These are phyloP conservation scores for Paramecium caudatum DNA, from an alignment of 73 alveolate species.

Conservation along the genomic window DNA sequence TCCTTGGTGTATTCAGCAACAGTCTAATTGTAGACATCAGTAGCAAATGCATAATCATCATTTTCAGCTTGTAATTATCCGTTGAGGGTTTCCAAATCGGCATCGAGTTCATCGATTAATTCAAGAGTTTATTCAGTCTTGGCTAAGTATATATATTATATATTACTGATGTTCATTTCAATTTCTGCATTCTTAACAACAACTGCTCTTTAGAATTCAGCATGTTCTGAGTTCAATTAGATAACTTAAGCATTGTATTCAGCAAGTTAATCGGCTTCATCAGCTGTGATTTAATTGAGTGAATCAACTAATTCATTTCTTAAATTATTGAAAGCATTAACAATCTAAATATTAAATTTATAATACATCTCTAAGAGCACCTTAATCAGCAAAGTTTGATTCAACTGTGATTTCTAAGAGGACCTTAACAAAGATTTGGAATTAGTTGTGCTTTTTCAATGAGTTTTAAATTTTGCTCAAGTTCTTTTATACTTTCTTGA, in stretches of 20 bases:
- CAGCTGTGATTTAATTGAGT: slow-evolving; percentile 62
- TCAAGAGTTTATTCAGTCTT: slow-evolving; percentile 36
- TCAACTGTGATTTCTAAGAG: slow-evolving; percentile 52
- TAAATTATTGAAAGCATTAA: slow-evolving; percentile 45
- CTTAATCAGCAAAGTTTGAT: slow-evolving; percentile 64
- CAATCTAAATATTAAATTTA: not conserved
- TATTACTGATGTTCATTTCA: slow-evolving; percentile 38
- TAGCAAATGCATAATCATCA: slow-evolving; percentile 65
- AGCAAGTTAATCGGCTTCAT: slow-evolving; percentile 5
- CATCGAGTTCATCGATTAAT: slow-evolving; percentile 30
- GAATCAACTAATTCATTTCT: slow-evolving; percentile 62
- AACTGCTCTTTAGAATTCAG: slow-evolving; percentile 72
- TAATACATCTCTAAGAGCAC: slow-evolving; percentile 59
- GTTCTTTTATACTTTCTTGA: slow-evolving; percentile 60
- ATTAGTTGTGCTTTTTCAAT: slow-evolving; percentile 44
- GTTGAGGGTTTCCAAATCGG: slow-evolving; percentile 63
- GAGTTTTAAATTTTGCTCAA: slow-evolving; percentile 35
- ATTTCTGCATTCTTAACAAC: slow-evolving; percentile 68
- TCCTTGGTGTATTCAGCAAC: slow-evolving; percentile 65
- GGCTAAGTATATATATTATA: not conserved
- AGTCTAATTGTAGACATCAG: slow-evolving; percentile 29
- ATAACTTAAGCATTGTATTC: slow-evolving; percentile 15
- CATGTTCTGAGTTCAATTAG: slow-evolving; percentile 62
- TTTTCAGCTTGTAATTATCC: slow-evolving; percentile 70
- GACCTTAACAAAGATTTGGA: slow-evolving; percentile 51